phyloP scores from a whole-genome alignment of 257 asterid species.

The Linaria vulgaris region DNA sequence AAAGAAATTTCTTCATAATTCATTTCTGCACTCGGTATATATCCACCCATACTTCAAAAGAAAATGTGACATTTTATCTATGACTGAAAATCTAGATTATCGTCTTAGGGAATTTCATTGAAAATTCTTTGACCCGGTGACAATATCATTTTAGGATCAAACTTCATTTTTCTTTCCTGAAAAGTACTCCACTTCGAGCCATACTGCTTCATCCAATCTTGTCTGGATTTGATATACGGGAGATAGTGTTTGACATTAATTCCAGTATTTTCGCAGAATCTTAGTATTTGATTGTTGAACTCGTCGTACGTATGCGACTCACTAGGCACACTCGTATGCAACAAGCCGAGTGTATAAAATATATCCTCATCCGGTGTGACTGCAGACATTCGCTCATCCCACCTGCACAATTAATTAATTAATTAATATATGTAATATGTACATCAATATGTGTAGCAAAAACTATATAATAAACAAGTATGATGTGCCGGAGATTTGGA shows the following conservation, averaged over 20 bases:
- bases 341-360: conserved; percentile 34
- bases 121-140: conserved; percentile 53
- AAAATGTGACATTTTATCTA: too few relatives aligned
- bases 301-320: conserved; percentile 23
- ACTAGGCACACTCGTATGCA: conserved; percentile 27
- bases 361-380: conserved; percentile 42
- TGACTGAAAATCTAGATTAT: too few relatives aligned
- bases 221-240: conserved; percentile 30
- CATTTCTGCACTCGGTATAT: too few relatives aligned
- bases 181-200: conserved; percentile 44
- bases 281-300: conserved; percentile 32
- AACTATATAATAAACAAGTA: too few relatives aligned
- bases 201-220: conserved; percentile 46
- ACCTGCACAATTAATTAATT: conserved; percentile 27
- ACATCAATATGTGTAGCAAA: too few relatives aligned
- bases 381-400: conserved; percentile 46
- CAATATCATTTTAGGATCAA: conserved; percentile 47
- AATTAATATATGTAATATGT: not conserved
- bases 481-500: too few relatives aligned
- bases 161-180: conserved; percentile 31
- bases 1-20: too few relatives aligned
- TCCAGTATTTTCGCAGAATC: conserved; percentile 29
- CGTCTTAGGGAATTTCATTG: not conserved
- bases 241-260: conserved; percentile 48
- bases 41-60: too few relatives aligned